Conservation (phyloP, 257 asterid species). For the Dorcoceras hygrometricum region DNA sequence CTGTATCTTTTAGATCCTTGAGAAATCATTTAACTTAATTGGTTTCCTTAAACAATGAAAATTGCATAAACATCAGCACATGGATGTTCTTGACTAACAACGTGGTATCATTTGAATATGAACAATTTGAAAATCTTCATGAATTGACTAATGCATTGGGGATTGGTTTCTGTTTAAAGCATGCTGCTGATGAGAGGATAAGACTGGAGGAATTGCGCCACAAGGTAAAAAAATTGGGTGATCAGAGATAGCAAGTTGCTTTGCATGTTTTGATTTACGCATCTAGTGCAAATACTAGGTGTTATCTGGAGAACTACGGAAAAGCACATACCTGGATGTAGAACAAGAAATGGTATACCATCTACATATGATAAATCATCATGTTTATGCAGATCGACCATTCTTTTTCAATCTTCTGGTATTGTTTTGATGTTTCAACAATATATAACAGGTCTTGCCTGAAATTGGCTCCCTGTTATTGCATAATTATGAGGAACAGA, state of each 20-base stretch:
- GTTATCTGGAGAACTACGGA: constrained; percentile 74
- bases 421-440: constrained; percentile 28
- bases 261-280: constrained; percentile 24
- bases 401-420: constrained; percentile 17
- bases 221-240: constrained; percentile 47
- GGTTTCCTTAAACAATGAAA: not conserved
- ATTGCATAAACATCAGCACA: constrained; percentile 3
- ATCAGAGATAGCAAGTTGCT: constrained; percentile 20
- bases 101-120: constrained; percentile 12
- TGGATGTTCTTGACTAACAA: constrained; percentile 3
- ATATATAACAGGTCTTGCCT: constrained; percentile 63
- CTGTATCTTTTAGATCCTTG: not conserved
- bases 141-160: constrained; percentile 26
- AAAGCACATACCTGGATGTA: constrained; percentile 60
- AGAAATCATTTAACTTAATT: not conserved
- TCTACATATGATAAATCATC: constrained; percentile 19
- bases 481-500: constrained; percentile 72
- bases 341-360: constrained; percentile 70
- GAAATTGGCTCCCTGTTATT: constrained; percentile 87
- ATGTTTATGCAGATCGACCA: constrained; percentile 20
- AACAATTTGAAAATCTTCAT: constrained; percentile 18
- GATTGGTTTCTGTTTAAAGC: constrained; percentile 52
- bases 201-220: constrained; percentile 84
- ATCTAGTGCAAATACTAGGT: constrained; percentile 45
- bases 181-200: constrained; percentile 99